Percentiles rank a stretch among this genome's conserved stretches.
phyloP scores from a whole-genome alignment of 257 asterid genomes.

The Fraxinus excelsior region DNA sequence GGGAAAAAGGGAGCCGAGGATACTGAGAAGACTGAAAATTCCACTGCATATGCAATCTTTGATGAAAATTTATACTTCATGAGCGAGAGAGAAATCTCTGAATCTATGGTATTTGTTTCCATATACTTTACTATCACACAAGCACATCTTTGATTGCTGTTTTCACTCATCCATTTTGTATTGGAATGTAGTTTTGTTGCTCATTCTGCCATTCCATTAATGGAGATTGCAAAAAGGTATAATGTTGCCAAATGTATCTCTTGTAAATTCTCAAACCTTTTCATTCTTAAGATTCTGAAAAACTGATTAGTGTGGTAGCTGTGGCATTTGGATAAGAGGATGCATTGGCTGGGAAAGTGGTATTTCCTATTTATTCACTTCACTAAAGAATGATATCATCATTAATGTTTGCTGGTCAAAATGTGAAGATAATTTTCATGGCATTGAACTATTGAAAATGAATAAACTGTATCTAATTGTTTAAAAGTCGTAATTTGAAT shows the following conservation, averaged over 20 bases:
- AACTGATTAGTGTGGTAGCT: not conserved
- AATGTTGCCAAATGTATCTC: not conserved
- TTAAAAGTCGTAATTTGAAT: no score
- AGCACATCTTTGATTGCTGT: not conserved
- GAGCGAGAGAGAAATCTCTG: slow-evolving; percentile 61
- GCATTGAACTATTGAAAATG: not conserved
- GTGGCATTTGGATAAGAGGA: not conserved
- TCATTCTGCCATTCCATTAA: slow-evolving; percentile 7
- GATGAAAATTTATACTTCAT: slow-evolving; percentile 75
- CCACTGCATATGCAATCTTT: slow-evolving; percentile 77
- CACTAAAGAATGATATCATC: not conserved
- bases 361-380: not conserved
- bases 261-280: not conserved
- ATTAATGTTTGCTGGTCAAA: not conserved
- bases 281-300: not conserved
- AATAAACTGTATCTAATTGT: no score
- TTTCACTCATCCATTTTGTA: slow-evolving; percentile 16
- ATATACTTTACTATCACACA: slow-evolving; percentile 8
- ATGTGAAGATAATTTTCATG: slow-evolving; percentile 4
- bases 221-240: slow-evolving; percentile 1
- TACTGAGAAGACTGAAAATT: slow-evolving; percentile 53
- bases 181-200: not conserved
- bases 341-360: not conserved
- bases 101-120: slow-evolving; percentile 44
- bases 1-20: slow-evolving; percentile 73